Conservation (phyloP, 495 filamentous ascomycete species). For the Aspergillus haitiensis region DNA sequence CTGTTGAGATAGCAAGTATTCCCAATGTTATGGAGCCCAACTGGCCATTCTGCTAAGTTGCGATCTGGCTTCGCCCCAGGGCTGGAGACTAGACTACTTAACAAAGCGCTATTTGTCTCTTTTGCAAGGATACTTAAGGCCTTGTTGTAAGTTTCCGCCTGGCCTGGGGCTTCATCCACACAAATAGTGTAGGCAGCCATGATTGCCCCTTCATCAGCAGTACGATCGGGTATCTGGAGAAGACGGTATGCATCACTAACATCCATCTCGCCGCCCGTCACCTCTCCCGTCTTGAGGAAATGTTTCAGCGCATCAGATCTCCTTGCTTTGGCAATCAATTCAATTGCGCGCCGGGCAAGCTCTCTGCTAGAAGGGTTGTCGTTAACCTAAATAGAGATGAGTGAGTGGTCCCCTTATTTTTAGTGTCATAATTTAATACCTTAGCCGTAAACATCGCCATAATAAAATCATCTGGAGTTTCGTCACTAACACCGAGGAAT, state of each 20-base stretch:
- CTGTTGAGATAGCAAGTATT: conserved; percentile 99
- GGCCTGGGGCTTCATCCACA: conserved; percentile 48
- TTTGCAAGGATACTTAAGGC: conserved; percentile 54
- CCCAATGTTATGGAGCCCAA: conserved; percentile 87
- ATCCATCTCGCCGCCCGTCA: conserved; percentile 56
- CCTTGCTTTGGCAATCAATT: conserved; percentile 56
- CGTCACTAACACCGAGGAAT: conserved; percentile 54
- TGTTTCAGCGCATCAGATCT: conserved; percentile 54
- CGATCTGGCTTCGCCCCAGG: conserved; percentile 35
- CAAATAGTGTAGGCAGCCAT: conserved; percentile 52
- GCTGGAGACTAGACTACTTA: conserved; percentile 41
- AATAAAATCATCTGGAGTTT: conserved; percentile 60
- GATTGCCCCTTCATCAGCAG: conserved; percentile 51
- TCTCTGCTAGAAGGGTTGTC: conserved; percentile 51
- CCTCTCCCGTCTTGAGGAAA: conserved; percentile 57
- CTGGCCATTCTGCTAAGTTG: conserved; percentile 58
- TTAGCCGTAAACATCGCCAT: conserved; percentile 59
- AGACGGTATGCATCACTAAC: conserved; percentile 56
- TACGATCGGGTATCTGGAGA: conserved; percentile 56
- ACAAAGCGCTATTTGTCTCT: conserved; percentile 44
- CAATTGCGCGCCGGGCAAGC: conserved; percentile 53
- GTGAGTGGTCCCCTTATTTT: conserved; percentile 8
- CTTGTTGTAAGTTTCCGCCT: conserved; percentile 48
- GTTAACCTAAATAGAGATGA: conserved; percentile 30
- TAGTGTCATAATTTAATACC: conserved; percentile 30